Percentiles rank a stretch among this genome's conserved stretches.
Conservation (phyloP, 2,329 filamentous ascomycete species). For the Beauveria bassiana region DNA sequence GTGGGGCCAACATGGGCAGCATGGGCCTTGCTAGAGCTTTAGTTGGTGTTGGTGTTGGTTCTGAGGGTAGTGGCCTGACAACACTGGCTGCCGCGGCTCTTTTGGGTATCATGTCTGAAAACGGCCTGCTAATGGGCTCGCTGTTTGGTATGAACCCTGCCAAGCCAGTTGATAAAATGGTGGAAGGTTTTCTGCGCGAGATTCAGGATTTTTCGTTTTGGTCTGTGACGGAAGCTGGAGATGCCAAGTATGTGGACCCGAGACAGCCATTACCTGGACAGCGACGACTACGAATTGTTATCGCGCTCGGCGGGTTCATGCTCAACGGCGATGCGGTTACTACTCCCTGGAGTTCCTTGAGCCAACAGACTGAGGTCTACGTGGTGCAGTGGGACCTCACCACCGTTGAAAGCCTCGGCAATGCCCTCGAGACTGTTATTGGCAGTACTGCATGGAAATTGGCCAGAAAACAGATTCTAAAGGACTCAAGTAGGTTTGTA, state of each 20-base stretch:
- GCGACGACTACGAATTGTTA: conserved; percentile 69
- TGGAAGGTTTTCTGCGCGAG: conserved; percentile 80
- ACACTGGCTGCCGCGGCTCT: conserved; percentile 68
- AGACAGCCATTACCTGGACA: conserved; percentile 46
- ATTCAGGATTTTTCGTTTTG: conserved; percentile 85
- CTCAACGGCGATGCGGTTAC: conserved; percentile 60
- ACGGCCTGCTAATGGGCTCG: conserved; percentile 69
- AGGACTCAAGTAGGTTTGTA: conserved; percentile 36
- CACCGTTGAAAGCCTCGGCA: conserved; percentile 68
- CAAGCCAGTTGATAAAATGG: conserved; percentile 74
- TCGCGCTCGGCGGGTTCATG: conserved; percentile 78
- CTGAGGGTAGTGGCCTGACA: conserved; percentile 68
- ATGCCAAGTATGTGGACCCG: conserved; percentile 37
- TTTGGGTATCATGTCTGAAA: conserved; percentile 72
- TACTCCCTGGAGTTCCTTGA: conserved; percentile 71
- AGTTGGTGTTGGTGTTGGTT: conserved; percentile 70
- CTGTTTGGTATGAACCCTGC: conserved; percentile 89
- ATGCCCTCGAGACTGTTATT: conserved; percentile 67
- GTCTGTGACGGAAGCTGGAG: conserved; percentile 50
- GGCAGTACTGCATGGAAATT: conserved; percentile 70
- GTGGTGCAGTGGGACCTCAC: conserved; percentile 78
- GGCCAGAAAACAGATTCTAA: conserved; percentile 48
- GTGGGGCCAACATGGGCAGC: conserved; percentile 43
- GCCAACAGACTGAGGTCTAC: conserved; percentile 68
- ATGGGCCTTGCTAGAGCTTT: conserved; percentile 72